These are phyloP conservation scores for Xylariaceae sp. DNA, from an alignment of 2,329 filamentous ascomycete species.

Conservation along the genomic window DNA sequence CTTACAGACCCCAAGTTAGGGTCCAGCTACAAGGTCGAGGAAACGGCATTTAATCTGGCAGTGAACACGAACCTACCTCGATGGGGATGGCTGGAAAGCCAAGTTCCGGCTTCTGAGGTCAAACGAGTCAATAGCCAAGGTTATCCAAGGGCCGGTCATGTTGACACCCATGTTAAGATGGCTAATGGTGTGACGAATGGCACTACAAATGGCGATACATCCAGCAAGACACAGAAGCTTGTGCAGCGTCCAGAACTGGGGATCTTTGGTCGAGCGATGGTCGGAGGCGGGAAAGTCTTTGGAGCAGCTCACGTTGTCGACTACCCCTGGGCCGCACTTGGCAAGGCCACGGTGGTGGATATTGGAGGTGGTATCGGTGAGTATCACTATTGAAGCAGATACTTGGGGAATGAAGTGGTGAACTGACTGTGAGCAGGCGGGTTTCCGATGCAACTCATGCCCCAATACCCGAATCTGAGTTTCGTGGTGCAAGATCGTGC, in stretches of 20 bases:
- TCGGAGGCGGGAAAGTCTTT: slow-evolving; percentile 18
- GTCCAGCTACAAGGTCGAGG: slow-evolving; percentile 29
- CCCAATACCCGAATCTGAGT: slow-evolving; percentile 31
- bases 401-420: background rate
- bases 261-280: slow-evolving; percentile 21
- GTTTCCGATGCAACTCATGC: slow-evolving; percentile 32
- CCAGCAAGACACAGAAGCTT: background rate
- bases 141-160: slow-evolving; percentile 29
- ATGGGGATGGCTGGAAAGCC: slow-evolving; percentile 36
- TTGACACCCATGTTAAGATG: slow-evolving; percentile 12
- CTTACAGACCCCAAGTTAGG: slow-evolving; percentile 29
- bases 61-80: slow-evolving; percentile 27
- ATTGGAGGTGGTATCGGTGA: slow-evolving; percentile 19
- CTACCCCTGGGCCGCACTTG: slow-evolving; percentile 20
- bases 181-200: background rate
- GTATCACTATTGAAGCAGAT: background rate
- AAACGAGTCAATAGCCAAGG: slow-evolving; percentile 1
- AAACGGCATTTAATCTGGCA: slow-evolving; percentile 32
- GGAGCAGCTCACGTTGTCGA: slow-evolving; percentile 19
- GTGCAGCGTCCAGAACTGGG: slow-evolving; percentile 17
- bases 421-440: slow-evolving; percentile 20
- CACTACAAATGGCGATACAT: background rate
- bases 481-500: slow-evolving; percentile 36
- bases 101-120: slow-evolving; percentile 3
- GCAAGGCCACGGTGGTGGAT: slow-evolving; percentile 17